A percentile compares a stretch with the other conserved stretches of the same genome.
phyloP scores from a whole-genome alignment of 2,329 filamentous ascomycete species.

The Pyricularia pennisetigena region DNA sequence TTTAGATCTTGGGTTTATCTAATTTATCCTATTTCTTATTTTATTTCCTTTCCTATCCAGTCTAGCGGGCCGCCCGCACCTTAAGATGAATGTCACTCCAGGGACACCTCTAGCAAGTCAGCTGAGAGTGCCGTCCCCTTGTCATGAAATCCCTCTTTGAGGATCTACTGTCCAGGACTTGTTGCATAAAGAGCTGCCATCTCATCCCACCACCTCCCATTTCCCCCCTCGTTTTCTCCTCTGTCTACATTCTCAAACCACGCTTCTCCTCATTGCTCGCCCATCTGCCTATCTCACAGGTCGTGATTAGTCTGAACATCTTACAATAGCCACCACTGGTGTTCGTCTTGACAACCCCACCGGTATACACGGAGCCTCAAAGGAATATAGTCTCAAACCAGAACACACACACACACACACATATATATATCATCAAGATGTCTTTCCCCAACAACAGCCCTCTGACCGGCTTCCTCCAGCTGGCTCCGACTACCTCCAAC shows the following conservation, averaged over 20 bases:
- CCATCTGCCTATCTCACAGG: background rate
- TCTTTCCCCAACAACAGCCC: background rate
- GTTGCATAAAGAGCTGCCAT: background rate
- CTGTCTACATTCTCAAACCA: background rate
- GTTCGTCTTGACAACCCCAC: background rate
- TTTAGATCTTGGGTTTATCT: background rate
- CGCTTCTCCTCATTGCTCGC: background rate
- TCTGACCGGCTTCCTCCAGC: conserved; percentile 36
- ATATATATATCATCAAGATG: background rate
- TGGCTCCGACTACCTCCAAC: conserved; percentile 47
- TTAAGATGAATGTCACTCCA: background rate
- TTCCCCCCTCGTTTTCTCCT: background rate
- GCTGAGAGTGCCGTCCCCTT: background rate
- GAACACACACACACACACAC: background rate
- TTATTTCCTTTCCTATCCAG: background rate
- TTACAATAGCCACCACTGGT: background rate
- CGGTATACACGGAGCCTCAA: background rate
- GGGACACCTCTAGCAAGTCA: background rate
- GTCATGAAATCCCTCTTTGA: background rate
- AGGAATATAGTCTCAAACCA: background rate
- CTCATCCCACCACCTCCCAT: background rate
- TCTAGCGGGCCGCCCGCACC: background rate
- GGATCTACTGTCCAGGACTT: background rate
- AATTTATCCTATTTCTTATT: background rate
- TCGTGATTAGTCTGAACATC: background rate